Conservation (phyloP, 495 filamentous ascomycete genomes). For the Penicillium mononematosum region DNA sequence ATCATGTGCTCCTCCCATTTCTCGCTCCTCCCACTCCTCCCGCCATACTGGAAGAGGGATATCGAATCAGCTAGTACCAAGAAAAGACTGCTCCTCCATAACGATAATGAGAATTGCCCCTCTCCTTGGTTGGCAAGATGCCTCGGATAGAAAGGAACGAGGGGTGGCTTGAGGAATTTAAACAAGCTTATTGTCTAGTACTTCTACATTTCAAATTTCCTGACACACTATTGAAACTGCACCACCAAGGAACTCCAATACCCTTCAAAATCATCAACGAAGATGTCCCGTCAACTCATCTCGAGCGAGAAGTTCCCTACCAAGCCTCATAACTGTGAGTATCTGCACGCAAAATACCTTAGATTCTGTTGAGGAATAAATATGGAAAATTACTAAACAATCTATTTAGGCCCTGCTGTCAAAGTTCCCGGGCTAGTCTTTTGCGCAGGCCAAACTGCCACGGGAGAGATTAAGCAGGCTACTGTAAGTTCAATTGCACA, state of each 20-base stretch:
- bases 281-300: slow-evolving; percentile 43
- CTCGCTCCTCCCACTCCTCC: slow-evolving; percentile 3
- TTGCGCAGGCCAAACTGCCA: slow-evolving; percentile 42
- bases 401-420: slow-evolving; percentile 30
- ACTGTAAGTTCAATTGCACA: slow-evolving; percentile 28
- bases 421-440: slow-evolving; percentile 44
- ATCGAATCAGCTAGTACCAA: neutral
- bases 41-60: neutral
- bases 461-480: slow-evolving; percentile 42
- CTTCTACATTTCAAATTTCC: neutral
- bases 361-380: neutral
- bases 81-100: neutral
- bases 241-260: neutral
- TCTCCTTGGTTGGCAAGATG: neutral
- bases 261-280: slow-evolving; percentile 10
- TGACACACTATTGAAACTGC: neutral
- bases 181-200: neutral
- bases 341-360: neutral
- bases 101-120: neutral
- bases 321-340: slow-evolving; percentile 44
- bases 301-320: slow-evolving; percentile 43
- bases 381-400: neutral
- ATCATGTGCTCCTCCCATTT: slow-evolving; percentile 15
- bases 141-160: neutral
- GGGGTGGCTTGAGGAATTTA: slow-evolving; percentile 14